Evolutionary conservation across 1,284 basidiomycete genomes (phyloP).

Genomic region (Pseudozyma sp.): DNA sequence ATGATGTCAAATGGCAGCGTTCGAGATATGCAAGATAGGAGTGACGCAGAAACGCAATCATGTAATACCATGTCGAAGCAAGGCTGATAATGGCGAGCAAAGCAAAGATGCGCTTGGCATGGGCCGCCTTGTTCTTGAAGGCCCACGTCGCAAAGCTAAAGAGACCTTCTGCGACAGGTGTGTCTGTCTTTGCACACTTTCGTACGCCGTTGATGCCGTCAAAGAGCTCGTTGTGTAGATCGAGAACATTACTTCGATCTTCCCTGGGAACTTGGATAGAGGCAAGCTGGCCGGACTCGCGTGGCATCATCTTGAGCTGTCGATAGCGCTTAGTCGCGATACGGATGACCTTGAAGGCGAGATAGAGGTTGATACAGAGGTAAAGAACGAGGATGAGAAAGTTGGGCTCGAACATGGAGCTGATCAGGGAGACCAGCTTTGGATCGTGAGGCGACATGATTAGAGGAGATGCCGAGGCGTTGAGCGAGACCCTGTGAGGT

Average conservation of each 20-base stretch:
- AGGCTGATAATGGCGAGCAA: constrained; percentile 41
- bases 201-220: not conserved
- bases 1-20: constrained; percentile 33
- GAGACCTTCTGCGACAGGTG: constrained; percentile 27
- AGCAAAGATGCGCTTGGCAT: constrained; percentile 26
- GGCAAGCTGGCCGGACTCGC: constrained; percentile 16
- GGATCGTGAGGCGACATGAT: constrained; percentile 29
- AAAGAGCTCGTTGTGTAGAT: constrained; percentile 18
- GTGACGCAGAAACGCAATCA: constrained; percentile 62
- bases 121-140: constrained; percentile 18
- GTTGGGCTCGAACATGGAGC: constrained; percentile 50
- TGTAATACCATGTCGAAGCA: constrained; percentile 55
- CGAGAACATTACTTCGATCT: constrained; percentile 2
- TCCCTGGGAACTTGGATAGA: not conserved
- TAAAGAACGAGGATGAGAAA: constrained; percentile 50
- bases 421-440: constrained; percentile 30
- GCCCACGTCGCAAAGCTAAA: constrained; percentile 37
- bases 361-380: constrained; percentile 36
- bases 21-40: constrained; percentile 56
- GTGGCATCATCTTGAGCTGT: constrained; percentile 19
- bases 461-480: not conserved
- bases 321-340: constrained; percentile 34
- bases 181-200: constrained; percentile 10
- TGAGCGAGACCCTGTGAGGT: not conserved
- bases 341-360: constrained; percentile 22